Evolutionary conservation across 169 alveolate genomes (phyloP).

Genomic region (Prorocentrum cordatum): DNA sequence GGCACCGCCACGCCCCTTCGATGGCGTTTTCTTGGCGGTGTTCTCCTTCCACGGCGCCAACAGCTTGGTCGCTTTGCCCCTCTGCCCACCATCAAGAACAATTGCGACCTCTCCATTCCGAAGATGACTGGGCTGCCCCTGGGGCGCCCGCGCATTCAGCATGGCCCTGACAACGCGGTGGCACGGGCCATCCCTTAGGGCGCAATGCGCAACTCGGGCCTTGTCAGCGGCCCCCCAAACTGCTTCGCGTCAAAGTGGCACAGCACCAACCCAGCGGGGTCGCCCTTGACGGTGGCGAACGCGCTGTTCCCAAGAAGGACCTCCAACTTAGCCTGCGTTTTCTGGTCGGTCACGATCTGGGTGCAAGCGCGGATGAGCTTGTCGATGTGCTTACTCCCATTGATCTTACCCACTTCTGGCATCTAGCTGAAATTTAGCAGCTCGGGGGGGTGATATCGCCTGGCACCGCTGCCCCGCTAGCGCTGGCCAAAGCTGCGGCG

Average conservation of each 20-base stretch:
- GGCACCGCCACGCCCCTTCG: too few species aligned
- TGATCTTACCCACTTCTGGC: neutral
- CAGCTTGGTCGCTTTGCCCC: neutral
- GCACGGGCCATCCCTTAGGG: neutral
- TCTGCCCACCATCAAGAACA: neutral
- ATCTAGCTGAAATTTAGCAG: neutral
- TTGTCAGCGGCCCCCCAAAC: neutral
- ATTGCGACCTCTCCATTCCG: neutral
- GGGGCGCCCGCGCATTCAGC: neutral
- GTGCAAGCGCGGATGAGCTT: neutral
- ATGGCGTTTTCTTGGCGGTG: too few species aligned
- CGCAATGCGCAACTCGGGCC: neutral
- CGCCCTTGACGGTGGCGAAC: neutral
- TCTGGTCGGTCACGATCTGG: neutral
- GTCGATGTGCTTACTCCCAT: neutral
- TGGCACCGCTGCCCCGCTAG: neutral
- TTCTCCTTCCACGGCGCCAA: conserved; percentile 1
- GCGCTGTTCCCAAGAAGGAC: neutral
- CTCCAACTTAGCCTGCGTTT: neutral
- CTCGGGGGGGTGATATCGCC: neutral
- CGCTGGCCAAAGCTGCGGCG: neutral
- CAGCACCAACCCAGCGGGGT: neutral
- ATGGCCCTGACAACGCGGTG: neutral
- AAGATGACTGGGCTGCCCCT: neutral
- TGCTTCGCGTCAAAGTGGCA: neutral